phyloP scores from a whole-genome alignment of 2,329 filamentous ascomycete genomes.

The Pseudocercospora eumusae region DNA sequence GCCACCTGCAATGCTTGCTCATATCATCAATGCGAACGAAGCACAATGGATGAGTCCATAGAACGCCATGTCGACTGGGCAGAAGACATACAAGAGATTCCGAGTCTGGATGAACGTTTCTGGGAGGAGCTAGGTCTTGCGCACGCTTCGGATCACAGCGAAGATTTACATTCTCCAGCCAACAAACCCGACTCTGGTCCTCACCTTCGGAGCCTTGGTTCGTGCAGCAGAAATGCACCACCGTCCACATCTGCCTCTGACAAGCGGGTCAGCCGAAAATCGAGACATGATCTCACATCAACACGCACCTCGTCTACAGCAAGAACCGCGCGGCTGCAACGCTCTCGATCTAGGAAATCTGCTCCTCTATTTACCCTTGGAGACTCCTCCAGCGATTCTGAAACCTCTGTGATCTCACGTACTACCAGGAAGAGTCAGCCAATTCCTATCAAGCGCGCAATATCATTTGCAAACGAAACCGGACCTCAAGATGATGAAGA shows the following conservation, averaged over 20 bases:
- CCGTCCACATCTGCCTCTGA: not conserved
- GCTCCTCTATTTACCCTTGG: not conserved
- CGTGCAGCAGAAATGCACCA: not conserved
- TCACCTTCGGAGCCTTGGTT: not conserved
- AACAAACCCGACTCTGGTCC: not conserved
- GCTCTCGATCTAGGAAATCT: not conserved
- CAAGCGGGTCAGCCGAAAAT: not conserved
- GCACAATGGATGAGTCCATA: not conserved
- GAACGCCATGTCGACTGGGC: constrained; percentile 5
- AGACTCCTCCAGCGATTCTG: constrained; percentile 1
- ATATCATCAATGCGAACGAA: too few species aligned
- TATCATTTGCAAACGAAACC: not conserved
- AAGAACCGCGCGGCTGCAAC: not conserved
- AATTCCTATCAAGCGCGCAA: not conserved
- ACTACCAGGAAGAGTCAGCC: not conserved
- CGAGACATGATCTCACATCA: not conserved
- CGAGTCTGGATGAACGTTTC: not conserved
- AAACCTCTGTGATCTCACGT: constrained; percentile 2
- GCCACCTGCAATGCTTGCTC: not conserved
- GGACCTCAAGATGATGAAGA: not conserved
- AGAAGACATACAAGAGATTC: constrained; percentile 3
- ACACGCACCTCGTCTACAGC: not conserved
- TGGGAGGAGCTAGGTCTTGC: not conserved
- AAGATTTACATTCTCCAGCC: not conserved
- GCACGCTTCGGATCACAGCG: not conserved